These are phyloP conservation scores for Penicillium sp. DNA, from an alignment of 2,329 filamentous ascomycete species.

Conservation along the genomic window DNA sequence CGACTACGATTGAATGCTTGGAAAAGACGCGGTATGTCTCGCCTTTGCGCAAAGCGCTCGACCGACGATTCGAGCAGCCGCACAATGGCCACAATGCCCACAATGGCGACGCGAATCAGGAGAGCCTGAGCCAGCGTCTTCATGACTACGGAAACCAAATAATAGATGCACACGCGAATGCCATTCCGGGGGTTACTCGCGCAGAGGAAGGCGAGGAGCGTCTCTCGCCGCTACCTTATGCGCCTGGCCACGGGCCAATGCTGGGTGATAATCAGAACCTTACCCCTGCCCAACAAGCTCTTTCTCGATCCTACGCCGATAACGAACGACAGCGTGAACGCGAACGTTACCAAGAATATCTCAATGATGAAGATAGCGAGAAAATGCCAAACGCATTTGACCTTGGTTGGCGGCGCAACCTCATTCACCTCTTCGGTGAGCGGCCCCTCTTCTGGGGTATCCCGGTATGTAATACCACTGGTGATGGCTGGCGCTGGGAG, in stretches of 20 bases:
- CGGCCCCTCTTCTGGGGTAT: constrained; percentile 71
- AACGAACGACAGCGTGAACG: constrained; percentile 64
- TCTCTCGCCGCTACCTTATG: constrained; percentile 36
- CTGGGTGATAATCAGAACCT: constrained; percentile 18
- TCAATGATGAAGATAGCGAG: constrained; percentile 84
- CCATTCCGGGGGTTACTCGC: constrained; percentile 73
- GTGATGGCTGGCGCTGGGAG: constrained; percentile 95
- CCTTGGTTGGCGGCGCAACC: constrained; percentile 76
- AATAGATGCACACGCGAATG: constrained; percentile 77
- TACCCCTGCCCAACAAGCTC: constrained; percentile 47
- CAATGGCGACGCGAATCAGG: constrained; percentile 29
- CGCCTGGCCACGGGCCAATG: constrained; percentile 14
- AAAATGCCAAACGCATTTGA: constrained; percentile 93
- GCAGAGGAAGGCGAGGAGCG: constrained; percentile 75
- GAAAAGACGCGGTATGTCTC: constrained; percentile 94
- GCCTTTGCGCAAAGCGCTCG: constrained; percentile 69
- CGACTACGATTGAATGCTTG: constrained; percentile 94
- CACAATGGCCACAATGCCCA: constrained; percentile 22
- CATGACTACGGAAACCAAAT: constrained; percentile 70
- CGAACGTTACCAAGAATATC: constrained; percentile 72
- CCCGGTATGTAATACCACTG: constrained; percentile 79
- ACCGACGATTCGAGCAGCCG: constrained; percentile 58
- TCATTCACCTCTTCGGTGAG: constrained; percentile 77
- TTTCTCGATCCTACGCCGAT: constrained; percentile 51
- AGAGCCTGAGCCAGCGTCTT: constrained; percentile 42